Base-by-base conservation (phyloP, 257 asterid species). In the Datura wrightii region DNA sequence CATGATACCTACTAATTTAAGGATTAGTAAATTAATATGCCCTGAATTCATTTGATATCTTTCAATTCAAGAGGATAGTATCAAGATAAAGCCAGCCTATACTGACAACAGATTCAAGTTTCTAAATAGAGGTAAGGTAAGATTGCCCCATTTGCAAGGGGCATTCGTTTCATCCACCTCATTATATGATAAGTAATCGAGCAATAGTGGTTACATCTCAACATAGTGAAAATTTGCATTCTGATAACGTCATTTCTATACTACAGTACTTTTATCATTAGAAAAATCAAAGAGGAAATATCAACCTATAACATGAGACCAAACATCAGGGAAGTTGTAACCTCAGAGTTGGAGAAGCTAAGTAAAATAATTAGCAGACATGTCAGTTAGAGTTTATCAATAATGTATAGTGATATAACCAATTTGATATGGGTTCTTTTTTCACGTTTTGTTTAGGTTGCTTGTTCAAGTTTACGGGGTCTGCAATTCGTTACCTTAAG, bases 161-260 rank as follows among this genome's bases (percentile, higher is more conserved):
- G 16, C 55, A 71, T 71, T 46, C 56, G 44, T n/a, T n/a, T 71
- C 79, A 71, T 71, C 15, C 15, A 71, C 55, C 55, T 71, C 37
- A 71, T n/a, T 55, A 71, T 71, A 71, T 71, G 10, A 42, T 9
- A n/a, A 70, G 55, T 71, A 44, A 71, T 71, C n/a, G 36, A 71
- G 15, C 37, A 71, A 42, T 42, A 1, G 0, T 18, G 37, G 39
- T n/a, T n/a, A 18, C 36, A 0, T 42, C 18, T 44, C 18, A 42
- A 71, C 79, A 71, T 71, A 6, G 54, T 71, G 37, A 71, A 69
- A 71, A 42, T 71, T 71, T 42, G 18, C 52, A 39, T 71, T n/a
- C 37, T 7, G n/a, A 71, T 42, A 71, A 71, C 55, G 10, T 71
- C 15, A 42, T 10, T 37, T 71, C 31, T 42, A 71, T 71, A n/a